Evolutionary conservation across 257 asterid genomes (phyloP).

Genomic region (Salvia miltiorrhiza): DNA sequence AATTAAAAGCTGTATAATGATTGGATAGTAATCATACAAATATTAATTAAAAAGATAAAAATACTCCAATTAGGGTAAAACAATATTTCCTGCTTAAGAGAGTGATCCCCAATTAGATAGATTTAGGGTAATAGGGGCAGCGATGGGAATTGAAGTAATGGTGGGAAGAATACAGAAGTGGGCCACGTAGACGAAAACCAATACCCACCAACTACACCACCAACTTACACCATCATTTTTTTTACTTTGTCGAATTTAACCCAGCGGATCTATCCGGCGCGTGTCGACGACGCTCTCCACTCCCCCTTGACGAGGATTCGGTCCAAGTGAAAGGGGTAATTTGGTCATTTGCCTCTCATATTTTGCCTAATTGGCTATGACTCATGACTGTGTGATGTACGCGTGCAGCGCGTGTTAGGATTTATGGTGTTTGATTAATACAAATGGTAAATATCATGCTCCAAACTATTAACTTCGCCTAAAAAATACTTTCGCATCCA

Average conservation of each 20-base stretch:
- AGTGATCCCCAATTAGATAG: conserved; percentile 24
- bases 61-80: too few species aligned
- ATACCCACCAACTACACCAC: conserved; percentile 37
- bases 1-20: neutral
- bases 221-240: conserved; percentile 23
- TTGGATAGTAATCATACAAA: neutral
- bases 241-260: conserved; percentile 12
- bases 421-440: too few species aligned
- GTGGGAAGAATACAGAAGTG: conserved; percentile 2
- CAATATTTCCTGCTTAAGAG: neutral
- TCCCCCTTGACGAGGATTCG: neutral
- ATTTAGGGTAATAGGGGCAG: neutral
- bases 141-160: neutral
- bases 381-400: too few species aligned
- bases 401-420: too few species aligned
- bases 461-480: too few species aligned
- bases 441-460: too few species aligned
- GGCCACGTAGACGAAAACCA: conserved; percentile 18
- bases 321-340: conserved; percentile 15
- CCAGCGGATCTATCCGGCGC: conserved; percentile 5
- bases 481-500: too few species aligned
- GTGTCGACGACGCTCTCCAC: conserved; percentile 4
- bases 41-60: neutral
- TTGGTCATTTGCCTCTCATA: neutral
- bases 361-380: too few species aligned